A percentile compares a stretch with the other conserved stretches of the same genome.
phyloP scores from a whole-genome alignment of 495 filamentous ascomycete genomes.

The Articulospora tetracladia region DNA sequence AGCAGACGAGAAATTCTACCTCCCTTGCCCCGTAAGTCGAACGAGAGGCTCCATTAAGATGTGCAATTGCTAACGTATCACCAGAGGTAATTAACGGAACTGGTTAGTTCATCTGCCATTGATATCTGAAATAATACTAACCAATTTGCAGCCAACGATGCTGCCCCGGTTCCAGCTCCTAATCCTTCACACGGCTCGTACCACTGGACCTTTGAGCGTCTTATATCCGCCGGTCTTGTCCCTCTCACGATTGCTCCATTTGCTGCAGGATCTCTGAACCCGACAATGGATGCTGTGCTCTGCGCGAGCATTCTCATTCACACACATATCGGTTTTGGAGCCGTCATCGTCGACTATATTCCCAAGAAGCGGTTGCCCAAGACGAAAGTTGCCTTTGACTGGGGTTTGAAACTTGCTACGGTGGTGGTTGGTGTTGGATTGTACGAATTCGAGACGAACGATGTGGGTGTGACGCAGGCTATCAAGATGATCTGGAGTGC shows the following conservation, averaged over 20 bases:
- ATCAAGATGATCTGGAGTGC: conserved; percentile 85
- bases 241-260: conserved; percentile 90
- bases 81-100: conserved; percentile 75
- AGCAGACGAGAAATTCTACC: conserved; percentile 64
- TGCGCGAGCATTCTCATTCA: conserved; percentile 83
- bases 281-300: conserved; percentile 78
- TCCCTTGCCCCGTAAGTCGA: conserved; percentile 59
- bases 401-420: conserved; percentile 76
- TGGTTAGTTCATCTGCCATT: conserved; percentile 48
- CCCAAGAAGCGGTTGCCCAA: conserved; percentile 67
- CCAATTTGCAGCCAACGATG: conserved; percentile 70
- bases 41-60: conserved; percentile 21
- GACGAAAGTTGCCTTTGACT: conserved; percentile 57
- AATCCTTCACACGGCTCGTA: conserved; percentile 84
- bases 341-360: conserved; percentile 87
- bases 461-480: conserved; percentile 88
- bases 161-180: conserved; percentile 66
- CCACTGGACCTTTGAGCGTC: conserved; percentile 95
- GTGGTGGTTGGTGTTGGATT: conserved; percentile 79
- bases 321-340: conserved; percentile 91
- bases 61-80: conserved; percentile 30
- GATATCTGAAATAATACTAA: conserved; percentile 22
- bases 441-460: conserved; percentile 99
- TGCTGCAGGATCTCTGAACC: conserved; percentile 86
- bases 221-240: conserved; percentile 72